Conservation (phyloP, 306 rosid species). For the Dryas alaskensis region DNA sequence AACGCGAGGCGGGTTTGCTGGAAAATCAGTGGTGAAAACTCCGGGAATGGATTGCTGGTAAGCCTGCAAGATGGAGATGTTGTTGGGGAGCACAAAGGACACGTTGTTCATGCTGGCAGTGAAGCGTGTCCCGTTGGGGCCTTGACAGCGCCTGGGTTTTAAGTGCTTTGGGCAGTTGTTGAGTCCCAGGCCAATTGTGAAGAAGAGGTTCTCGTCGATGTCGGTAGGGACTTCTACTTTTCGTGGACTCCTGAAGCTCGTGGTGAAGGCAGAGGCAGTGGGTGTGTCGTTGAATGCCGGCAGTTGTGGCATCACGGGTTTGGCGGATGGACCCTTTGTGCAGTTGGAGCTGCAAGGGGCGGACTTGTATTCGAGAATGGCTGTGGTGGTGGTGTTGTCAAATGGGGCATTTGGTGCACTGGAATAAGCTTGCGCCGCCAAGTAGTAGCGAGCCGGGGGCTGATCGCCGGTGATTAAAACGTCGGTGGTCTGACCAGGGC, state of each 20-base stretch:
- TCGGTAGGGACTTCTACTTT: constrained; percentile 61
- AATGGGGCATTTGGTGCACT: constrained; percentile 73
- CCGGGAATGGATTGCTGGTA: constrained; percentile 56
- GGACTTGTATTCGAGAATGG: constrained; percentile 67
- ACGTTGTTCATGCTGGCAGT: constrained; percentile 82
- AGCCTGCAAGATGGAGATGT: constrained; percentile 69
- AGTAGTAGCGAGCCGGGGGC: constrained; percentile 60
- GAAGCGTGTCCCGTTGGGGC: constrained; percentile 89
- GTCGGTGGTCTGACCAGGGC: constrained; percentile 97
- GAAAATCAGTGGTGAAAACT: constrained; percentile 70
- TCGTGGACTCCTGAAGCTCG: constrained; percentile 50
- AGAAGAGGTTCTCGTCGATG: constrained; percentile 69
- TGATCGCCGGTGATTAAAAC: constrained; percentile 75
- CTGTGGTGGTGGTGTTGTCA: constrained; percentile 88
- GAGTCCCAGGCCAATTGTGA: constrained; percentile 73
- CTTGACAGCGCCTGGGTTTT: constrained; percentile 46
- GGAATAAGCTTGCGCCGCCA: constrained; percentile 75
- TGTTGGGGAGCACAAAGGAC: constrained; percentile 71
- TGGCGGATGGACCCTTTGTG: constrained; percentile 30
- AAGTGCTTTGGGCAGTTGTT: constrained; percentile 61
- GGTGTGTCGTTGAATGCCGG: constrained; percentile 83
- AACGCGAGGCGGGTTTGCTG: constrained; percentile 56
- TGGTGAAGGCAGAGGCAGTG: constrained; percentile 65
- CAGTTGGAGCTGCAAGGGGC: constrained; percentile 48
- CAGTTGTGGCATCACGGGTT: constrained; percentile 56